phyloP scores from a whole-genome alignment of 2,329 filamentous ascomycete genomes.

The Arthrinium phaeospermum region DNA sequence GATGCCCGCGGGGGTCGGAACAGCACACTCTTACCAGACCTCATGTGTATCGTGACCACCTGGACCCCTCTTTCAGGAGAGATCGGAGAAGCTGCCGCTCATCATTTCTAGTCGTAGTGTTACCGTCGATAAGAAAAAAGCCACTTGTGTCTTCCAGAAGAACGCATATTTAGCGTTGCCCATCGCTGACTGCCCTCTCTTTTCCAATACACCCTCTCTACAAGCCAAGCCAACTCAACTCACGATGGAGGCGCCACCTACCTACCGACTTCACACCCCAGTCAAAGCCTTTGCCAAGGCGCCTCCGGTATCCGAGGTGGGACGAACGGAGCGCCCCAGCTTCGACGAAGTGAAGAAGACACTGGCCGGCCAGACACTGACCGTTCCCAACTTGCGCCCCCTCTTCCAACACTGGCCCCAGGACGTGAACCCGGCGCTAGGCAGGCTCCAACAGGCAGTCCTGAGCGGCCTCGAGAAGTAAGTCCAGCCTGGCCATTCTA shows the following conservation, averaged over 20 bases:
- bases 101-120: background rate
- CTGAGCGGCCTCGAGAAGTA: background rate
- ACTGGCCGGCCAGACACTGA: background rate
- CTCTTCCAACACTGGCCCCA: slow-evolving; percentile 1
- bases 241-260: background rate
- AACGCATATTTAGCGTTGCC: background rate
- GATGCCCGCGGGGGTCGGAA: no score
- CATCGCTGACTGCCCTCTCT: background rate
- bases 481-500: background rate
- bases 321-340: background rate
- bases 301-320: background rate
- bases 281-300: background rate
- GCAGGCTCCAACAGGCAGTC: background rate
- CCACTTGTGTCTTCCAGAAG: no score
- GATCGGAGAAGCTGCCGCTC: background rate
- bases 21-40: background rate
- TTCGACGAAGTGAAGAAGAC: background rate
- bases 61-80: background rate
- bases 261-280: background rate
- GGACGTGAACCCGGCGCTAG: background rate
- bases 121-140: no score
- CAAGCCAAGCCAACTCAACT: background rate
- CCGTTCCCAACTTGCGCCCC: background rate
- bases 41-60: no score
- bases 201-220: no score